These are phyloP conservation scores for Colletotrichum graminicola DNA, from an alignment of 2,329 filamentous ascomycete genomes.

Conservation along the genomic window DNA sequence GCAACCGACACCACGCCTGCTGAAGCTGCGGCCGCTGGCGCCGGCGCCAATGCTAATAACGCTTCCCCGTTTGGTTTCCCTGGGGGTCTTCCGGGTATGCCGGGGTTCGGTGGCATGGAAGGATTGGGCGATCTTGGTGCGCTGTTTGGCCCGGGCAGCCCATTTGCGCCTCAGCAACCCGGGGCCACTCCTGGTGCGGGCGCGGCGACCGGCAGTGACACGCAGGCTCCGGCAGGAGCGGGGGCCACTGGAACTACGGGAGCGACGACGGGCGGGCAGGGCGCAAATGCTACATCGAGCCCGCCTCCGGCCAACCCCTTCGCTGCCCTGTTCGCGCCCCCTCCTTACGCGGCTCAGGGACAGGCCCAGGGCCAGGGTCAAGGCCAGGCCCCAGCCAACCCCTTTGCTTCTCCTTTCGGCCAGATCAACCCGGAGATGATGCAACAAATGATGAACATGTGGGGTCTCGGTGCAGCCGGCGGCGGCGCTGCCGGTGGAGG, in stretches of 20 bases:
- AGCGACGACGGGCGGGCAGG: constrained; percentile 43
- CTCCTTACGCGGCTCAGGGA: constrained; percentile 51
- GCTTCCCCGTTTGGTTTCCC: constrained; percentile 57
- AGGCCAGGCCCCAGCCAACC: constrained; percentile 49
- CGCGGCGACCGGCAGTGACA: constrained; percentile 39
- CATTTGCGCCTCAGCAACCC: constrained; percentile 39
- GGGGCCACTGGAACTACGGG: constrained; percentile 42
- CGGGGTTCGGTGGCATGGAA: constrained; percentile 43
- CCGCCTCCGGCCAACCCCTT: constrained; percentile 73
- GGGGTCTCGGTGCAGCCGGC: constrained; percentile 56
- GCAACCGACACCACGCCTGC: constrained; percentile 86
- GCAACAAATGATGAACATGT: constrained; percentile 66
- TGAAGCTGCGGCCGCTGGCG: constrained; percentile 54
- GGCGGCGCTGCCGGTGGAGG: constrained; percentile 49
- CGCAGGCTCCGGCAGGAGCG: constrained; percentile 35
- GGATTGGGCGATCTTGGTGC: constrained; percentile 46
- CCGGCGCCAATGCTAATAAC: constrained; percentile 48
- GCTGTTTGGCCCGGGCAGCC: constrained; percentile 47
- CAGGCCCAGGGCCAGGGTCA: constrained; percentile 48
- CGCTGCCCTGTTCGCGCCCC: constrained; percentile 69
- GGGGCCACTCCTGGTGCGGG: constrained; percentile 37
- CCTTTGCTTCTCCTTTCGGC: constrained; percentile 60
- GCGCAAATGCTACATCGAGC: constrained; percentile 47
- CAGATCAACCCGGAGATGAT: constrained; percentile 64
- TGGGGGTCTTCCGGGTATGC: constrained; percentile 33